A percentile compares a stretch with the other conserved stretches of the same genome.
phyloP scores from a whole-genome alignment of 495 filamentous ascomycete genomes.

The Podospora fimiseda region DNA sequence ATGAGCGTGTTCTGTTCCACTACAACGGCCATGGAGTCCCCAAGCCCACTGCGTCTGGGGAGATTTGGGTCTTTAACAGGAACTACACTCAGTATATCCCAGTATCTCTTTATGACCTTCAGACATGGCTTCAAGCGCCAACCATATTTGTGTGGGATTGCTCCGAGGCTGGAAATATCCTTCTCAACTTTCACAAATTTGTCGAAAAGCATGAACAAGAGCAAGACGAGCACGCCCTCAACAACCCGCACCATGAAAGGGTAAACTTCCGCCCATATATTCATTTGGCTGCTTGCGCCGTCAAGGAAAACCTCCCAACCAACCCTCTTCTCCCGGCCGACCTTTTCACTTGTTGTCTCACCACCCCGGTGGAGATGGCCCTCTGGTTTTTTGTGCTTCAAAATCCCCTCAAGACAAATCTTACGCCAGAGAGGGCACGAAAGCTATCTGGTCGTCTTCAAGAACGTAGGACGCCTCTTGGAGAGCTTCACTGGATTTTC shows the following conservation, averaged over 20 bases:
- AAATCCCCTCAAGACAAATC: constrained; percentile 70
- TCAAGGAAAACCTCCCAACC: constrained; percentile 89
- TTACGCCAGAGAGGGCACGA: constrained; percentile 74
- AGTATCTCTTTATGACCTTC: constrained; percentile 90
- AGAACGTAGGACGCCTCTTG: constrained; percentile 89
- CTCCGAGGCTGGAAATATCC: constrained; percentile 90
- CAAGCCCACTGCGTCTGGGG: constrained; percentile 87
- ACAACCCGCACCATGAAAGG: constrained; percentile 66
- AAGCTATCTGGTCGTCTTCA: constrained; percentile 77
- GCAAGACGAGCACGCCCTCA: constrained; percentile 61
- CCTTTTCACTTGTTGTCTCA: constrained; percentile 92
- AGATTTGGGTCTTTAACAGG: constrained; percentile 99
- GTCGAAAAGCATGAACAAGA: constrained; percentile 89
- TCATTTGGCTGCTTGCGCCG: constrained; percentile 85
- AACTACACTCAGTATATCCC: constrained; percentile 99
- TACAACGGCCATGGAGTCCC: constrained; percentile 99
- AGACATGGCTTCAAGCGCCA: constrained; percentile 91
- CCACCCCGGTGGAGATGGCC: constrained; percentile 94
- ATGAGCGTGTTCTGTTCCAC: constrained; percentile 90
- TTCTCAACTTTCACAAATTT: constrained; percentile 88
- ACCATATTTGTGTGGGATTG: constrained; percentile 97
- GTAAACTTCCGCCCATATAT: constrained; percentile 66
- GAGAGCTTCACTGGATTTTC: constrained; percentile 98
- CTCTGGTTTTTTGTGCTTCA: constrained; percentile 90
- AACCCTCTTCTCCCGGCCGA: constrained; percentile 92